A percentile compares a stretch with the other conserved stretches of the same genome.
Evolutionary conservation across 2,329 filamentous ascomycete species (phyloP).

Genomic region (Colletotrichum musae): DNA sequence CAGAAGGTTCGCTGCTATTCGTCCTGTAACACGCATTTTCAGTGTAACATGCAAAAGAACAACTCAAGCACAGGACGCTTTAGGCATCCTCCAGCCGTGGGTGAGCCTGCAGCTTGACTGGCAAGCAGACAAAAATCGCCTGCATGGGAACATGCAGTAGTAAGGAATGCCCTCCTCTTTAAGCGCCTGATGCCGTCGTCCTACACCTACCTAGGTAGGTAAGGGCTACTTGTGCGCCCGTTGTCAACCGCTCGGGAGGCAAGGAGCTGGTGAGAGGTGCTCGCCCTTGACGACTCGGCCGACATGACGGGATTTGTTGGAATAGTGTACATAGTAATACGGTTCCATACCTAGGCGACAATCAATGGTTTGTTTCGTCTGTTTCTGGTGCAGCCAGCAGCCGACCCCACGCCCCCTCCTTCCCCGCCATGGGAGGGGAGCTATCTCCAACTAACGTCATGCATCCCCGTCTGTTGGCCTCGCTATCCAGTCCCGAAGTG

Average conservation of each 20-base stretch:
- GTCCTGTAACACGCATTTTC: neutral
- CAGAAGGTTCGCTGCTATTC: neutral
- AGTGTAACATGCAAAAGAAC: conserved; percentile 19
- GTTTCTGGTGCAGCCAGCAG: conserved; percentile 11
- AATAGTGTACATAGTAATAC: no score
- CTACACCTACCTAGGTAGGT: no score
- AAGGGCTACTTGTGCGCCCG: no score
- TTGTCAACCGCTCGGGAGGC: no score
- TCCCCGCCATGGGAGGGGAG: conserved; percentile 24
- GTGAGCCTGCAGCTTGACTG: conserved; percentile 16
- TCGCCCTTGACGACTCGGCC: no score
- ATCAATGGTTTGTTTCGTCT: no score
- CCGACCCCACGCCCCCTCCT: conserved; percentile 27
- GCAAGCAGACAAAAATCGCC: conserved; percentile 11
- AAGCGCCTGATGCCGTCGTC: conserved; percentile 4
- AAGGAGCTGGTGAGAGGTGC: no score
- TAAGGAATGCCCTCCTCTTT: neutral
- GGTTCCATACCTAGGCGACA: no score
- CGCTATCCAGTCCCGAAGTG: conserved; percentile 8
- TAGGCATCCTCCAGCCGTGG: neutral
- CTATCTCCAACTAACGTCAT: conserved; percentile 23
- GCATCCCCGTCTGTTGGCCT: conserved; percentile 20
- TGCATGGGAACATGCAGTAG: neutral
- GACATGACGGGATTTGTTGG: no score
- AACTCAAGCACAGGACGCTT: conserved; percentile 24